Conservation (phyloP, 805 yeast species). For the Kluyveromyces dobzhanskii region DNA sequence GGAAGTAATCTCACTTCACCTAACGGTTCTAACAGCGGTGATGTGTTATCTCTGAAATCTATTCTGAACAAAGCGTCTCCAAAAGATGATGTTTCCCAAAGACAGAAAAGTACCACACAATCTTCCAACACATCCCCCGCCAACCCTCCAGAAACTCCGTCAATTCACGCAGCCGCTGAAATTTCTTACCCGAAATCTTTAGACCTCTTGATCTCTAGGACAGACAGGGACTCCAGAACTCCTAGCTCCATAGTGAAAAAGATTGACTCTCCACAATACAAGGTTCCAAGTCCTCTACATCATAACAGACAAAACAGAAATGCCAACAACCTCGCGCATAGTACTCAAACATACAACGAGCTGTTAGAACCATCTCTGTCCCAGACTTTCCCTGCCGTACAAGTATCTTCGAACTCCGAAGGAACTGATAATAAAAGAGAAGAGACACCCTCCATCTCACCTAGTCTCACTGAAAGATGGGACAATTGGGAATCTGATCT, state of each 20-base stretch:
- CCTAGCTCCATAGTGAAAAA: neutral
- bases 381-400: neutral
- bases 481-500: slow-evolving; percentile 38
- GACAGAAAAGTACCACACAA: no score
- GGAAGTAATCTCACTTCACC: slow-evolving; percentile 15
- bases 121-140: no score
- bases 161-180: no score
- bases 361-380: neutral
- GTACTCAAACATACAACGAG: neutral
- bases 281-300: neutral
- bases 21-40: slow-evolving; percentile 11
- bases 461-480: slow-evolving; percentile 28
- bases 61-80: slow-evolving; percentile 16
- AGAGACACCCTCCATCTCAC: slow-evolving; percentile 24
- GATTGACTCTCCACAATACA: neutral
- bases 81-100: slow-evolving; percentile 2
- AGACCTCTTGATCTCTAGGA: neutral
- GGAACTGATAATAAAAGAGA: slow-evolving; percentile 6
- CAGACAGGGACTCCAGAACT: neutral
- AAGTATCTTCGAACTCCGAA: neutral
- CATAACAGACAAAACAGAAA: no score
- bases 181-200: neutral
- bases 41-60: slow-evolving; percentile 14
- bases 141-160: no score
- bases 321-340: neutral